Base-by-base conservation (phyloP, 1,139 yeast species). In the Magnusiomyces fungicola region DNA sequence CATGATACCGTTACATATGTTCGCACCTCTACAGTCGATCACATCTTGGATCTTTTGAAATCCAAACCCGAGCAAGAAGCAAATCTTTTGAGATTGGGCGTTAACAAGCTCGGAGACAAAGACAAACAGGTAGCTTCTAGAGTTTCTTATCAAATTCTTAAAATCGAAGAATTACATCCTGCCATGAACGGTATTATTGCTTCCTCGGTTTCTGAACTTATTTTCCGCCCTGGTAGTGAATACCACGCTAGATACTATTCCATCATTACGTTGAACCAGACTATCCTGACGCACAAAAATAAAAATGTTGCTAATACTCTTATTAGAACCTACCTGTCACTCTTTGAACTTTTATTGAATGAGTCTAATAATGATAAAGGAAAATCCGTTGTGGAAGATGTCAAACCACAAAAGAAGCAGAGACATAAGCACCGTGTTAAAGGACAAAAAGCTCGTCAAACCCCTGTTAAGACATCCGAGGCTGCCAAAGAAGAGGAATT, bases 61-160 rank as follows among this genome's bases (percentile, higher is more conserved):
- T 75, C 84, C 16, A 92, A 90, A 65, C 97, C 99, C 2, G 99
- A 92, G 69, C 98, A 94, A 70, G 99, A 92, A 68, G 95, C 83
- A 46, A 92, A 94, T 65, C 72, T 94, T 57, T 73, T 92, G 60
- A 78, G 92, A 59, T 73, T 94, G 51, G 96, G 96, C 47, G 94
- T 89, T 45, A 92, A 94, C 67, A 92, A 92, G 65, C 74, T 92
- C 46, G 98, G 98, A 69, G 99, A 92, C 63, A 75, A 78, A 46
- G 97, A 92, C 58, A 84, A 86, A 56, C 89, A 88, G 64, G 96
- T 92, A 10, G 80, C 96, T 0, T 85, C 97, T 1, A 85, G 88
- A 63, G 80, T 96, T 1, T 89, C 97, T 2, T 87, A 80, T 65
- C 81, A 83, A 58, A 71, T 92, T 45, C 74, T 90, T 55, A 83